Evolutionary conservation across 495 filamentous ascomycete species (phyloP).

Genomic region (Penicillium verhagenii): DNA sequence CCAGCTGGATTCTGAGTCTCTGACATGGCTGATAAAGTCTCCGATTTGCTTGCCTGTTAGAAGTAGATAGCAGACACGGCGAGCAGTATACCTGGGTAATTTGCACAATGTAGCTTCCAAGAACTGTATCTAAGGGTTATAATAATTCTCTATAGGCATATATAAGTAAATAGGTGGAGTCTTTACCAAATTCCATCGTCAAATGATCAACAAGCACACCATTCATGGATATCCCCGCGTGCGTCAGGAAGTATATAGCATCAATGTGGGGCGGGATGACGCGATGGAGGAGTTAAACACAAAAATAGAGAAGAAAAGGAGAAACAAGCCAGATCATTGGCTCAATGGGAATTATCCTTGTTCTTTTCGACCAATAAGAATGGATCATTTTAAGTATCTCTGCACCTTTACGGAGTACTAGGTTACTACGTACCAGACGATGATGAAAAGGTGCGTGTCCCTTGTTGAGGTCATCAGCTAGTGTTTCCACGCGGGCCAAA

Average conservation of each 20-base stretch:
- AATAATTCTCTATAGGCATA: not conserved
- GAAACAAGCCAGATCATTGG: conserved; percentile 3
- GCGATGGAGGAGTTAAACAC: conserved; percentile 29
- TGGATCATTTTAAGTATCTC: not conserved
- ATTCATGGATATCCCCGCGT: conserved; percentile 12
- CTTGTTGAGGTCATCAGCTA: too few relatives aligned
- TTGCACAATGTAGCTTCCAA: too few relatives aligned
- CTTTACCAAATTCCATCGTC: conserved; percentile 5
- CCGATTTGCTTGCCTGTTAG: too few relatives aligned
- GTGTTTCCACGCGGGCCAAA: too few relatives aligned
- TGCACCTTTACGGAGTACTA: not conserved
- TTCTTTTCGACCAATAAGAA: not conserved
- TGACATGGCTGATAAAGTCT: not conserved
- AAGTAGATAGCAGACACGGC: too few relatives aligned
- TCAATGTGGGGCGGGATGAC: conserved; percentile 44
- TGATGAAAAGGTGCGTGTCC: too few relatives aligned
- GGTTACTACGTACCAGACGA: too few relatives aligned
- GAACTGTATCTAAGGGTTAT: too few relatives aligned
- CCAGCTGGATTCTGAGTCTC: not conserved
- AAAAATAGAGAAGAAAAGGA: not conserved
- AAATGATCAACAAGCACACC: conserved; percentile 12
- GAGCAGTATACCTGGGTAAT: too few relatives aligned
- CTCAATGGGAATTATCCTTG: conserved; percentile 1
- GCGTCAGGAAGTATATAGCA: conserved; percentile 28
- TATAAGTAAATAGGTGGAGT: not conserved